These are phyloP conservation scores for Cordyceps pruinosa DNA, from an alignment of 2,329 filamentous ascomycete species.

Conservation along the genomic window DNA sequence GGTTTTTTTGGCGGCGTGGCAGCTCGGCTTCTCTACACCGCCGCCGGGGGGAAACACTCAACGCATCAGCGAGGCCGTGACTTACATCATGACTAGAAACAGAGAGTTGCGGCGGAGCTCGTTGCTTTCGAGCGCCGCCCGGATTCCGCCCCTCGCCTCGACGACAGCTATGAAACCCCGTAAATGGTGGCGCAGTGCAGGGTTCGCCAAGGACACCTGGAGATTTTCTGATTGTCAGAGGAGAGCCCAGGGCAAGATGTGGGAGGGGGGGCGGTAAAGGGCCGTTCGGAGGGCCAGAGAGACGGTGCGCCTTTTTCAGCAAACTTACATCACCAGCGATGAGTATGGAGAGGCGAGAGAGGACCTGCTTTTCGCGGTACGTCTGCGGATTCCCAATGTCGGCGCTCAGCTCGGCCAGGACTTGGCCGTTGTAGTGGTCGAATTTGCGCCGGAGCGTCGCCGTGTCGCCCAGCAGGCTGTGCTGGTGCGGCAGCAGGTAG, in stretches of 20 bases:
- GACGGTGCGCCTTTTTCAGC: no score
- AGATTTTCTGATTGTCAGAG: no score
- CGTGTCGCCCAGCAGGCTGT: neutral
- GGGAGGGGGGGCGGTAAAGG: no score
- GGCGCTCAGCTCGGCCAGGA: neutral
- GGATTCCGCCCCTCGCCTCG: neutral
- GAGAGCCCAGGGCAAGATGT: no score
- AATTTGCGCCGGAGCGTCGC: neutral
- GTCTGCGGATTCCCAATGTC: neutral
- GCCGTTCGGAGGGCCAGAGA: no score
- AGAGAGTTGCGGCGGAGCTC: neutral
- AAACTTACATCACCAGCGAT: neutral
- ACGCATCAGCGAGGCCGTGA: no score
- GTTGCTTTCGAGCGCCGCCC: neutral
- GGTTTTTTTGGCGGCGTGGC: no score
- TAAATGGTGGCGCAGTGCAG: neutral
- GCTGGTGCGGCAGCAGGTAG: neutral
- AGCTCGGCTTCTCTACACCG: no score
- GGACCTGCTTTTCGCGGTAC: neutral
- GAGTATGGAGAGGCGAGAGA: neutral
- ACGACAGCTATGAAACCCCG: neutral
- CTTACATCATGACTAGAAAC: neutral
- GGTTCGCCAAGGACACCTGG: neutral
- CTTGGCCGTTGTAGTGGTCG: neutral
- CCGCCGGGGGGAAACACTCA: no score